These are phyloP conservation scores for Xanthoconium separans DNA, from an alignment of 1,284 basidiomycete species.

Conservation along the genomic window DNA sequence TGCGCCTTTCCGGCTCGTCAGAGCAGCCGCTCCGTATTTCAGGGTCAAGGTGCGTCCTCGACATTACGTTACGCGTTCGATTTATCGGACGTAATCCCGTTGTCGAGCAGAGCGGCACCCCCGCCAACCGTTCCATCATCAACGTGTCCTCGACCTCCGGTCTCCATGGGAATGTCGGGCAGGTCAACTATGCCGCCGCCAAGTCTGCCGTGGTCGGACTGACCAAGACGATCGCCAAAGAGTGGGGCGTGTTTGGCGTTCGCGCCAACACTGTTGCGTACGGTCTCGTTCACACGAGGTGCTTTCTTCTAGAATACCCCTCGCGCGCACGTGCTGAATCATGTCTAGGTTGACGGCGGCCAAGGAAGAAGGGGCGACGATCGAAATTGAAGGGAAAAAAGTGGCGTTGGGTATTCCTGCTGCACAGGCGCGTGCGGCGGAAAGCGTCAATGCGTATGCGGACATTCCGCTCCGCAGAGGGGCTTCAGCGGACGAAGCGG, in stretches of 20 bases:
- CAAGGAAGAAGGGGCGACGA: constrained; percentile 74
- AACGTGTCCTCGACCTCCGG: constrained; percentile 79
- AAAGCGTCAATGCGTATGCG: constrained; percentile 40
- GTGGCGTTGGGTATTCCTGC: constrained; percentile 79
- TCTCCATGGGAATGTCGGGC: constrained; percentile 82
- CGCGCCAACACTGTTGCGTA: constrained; percentile 82
- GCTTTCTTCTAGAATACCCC: constrained; percentile 12
- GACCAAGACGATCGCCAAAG: constrained; percentile 84
- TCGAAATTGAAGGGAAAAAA: constrained; percentile 82
- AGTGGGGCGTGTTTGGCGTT: constrained; percentile 84
- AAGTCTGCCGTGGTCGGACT: constrained; percentile 77
- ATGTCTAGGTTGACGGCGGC: constrained; percentile 56
- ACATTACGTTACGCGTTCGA: not conserved
- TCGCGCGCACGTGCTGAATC: constrained; percentile 2
- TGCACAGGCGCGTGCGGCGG: constrained; percentile 36
- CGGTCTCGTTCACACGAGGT: constrained; percentile 74
- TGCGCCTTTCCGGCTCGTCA: constrained; percentile 77
- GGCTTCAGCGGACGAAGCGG: constrained; percentile 78
- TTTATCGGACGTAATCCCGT: not conserved
- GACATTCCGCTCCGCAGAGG: constrained; percentile 74
- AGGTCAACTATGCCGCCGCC: constrained; percentile 80
- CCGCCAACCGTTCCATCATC: constrained; percentile 74
- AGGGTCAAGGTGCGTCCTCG: constrained; percentile 63
- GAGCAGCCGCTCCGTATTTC: constrained; percentile 83
- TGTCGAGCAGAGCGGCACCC: constrained; percentile 37